phyloP scores from a whole-genome alignment of 1,284 basidiomycete species.

The Ustilago crameri region DNA sequence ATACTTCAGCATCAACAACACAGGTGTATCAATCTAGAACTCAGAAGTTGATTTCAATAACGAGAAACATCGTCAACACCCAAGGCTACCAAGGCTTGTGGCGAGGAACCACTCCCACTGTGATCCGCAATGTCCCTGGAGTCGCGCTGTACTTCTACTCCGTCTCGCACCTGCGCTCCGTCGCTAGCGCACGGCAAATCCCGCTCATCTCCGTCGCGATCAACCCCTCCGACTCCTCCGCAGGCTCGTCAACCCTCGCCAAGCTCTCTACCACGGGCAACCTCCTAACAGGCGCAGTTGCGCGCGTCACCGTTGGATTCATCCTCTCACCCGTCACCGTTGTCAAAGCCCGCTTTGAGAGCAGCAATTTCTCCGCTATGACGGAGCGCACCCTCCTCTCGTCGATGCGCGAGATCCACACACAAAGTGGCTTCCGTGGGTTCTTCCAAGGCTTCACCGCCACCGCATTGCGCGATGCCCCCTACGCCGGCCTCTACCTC shows the following conservation, averaged over 20 bases:
- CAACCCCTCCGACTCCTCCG: constrained; percentile 67
- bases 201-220: constrained; percentile 56
- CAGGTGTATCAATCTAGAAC: constrained; percentile 33
- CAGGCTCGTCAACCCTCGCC: constrained; percentile 47
- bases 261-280: constrained; percentile 84
- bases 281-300: constrained; percentile 85
- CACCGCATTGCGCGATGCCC: constrained; percentile 90
- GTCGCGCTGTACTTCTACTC: constrained; percentile 67
- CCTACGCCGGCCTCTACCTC: constrained; percentile 93
- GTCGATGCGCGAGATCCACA: constrained; percentile 71
- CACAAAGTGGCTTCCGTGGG: constrained; percentile 79
- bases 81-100: constrained; percentile 62
- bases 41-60: constrained; percentile 39
- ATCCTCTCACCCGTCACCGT: constrained; percentile 92
- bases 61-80: constrained; percentile 36
- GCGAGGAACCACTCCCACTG: constrained; percentile 64
- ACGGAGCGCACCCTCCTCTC: constrained; percentile 56
- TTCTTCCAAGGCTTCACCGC: constrained; percentile 89
- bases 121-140: constrained; percentile 65
- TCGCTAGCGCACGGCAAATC: constrained; percentile 52
- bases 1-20: neutral
- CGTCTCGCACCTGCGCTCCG: constrained; percentile 57
- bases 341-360: constrained; percentile 80
- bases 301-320: constrained; percentile 86
- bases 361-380: constrained; percentile 57